Percentiles rank a stretch among this genome's conserved stretches.
Evolutionary conservation across 495 filamentous ascomycete genomes (phyloP).

Genomic region (Halenospora varia): DNA sequence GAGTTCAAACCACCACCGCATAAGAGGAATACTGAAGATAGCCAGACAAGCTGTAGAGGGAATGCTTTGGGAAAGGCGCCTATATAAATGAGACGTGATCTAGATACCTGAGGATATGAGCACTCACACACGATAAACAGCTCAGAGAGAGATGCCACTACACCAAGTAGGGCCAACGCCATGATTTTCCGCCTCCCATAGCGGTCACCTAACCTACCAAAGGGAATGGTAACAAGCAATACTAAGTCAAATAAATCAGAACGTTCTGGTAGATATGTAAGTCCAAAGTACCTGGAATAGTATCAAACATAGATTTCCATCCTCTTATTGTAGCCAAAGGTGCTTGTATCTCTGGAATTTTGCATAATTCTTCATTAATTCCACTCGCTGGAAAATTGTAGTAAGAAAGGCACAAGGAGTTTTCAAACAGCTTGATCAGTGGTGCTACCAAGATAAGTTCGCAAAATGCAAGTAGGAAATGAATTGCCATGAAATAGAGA

Average conservation of each 20-base stretch:
- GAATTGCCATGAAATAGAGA: slow-evolving; percentile 19
- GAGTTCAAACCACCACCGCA: slow-evolving; percentile 24
- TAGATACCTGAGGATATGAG: background rate
- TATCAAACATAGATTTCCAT: slow-evolving; percentile 25
- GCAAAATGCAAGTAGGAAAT: slow-evolving; percentile 23
- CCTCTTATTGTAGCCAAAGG: slow-evolving; percentile 20
- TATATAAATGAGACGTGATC: background rate
- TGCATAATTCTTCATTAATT: slow-evolving; percentile 14
- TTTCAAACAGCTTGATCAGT: slow-evolving; percentile 20
- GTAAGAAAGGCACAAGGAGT: slow-evolving; percentile 16
- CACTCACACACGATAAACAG: slow-evolving; percentile 23
- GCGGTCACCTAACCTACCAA: slow-evolving; percentile 21
- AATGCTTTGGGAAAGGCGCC: slow-evolving; percentile 23
- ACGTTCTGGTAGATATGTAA: background rate
- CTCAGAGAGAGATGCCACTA: slow-evolving; percentile 13
- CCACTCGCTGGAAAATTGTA: slow-evolving; percentile 16
- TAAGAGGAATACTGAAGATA: slow-evolving; percentile 22
- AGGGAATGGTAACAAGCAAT: slow-evolving; percentile 21
- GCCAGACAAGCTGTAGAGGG: slow-evolving; percentile 18
- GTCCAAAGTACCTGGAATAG: slow-evolving; percentile 17
- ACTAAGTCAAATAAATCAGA: slow-evolving; percentile 18
- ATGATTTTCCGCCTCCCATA: slow-evolving; percentile 19
- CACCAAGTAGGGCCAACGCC: slow-evolving; percentile 17
- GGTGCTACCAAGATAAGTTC: slow-evolving; percentile 25
- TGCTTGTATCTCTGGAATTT: slow-evolving; percentile 19